Percentiles rank a stretch among this genome's conserved stretches.
These are phyloP conservation scores for Isatis tinctoria DNA, from an alignment of 345 rosid species.

Conservation along the genomic window DNA sequence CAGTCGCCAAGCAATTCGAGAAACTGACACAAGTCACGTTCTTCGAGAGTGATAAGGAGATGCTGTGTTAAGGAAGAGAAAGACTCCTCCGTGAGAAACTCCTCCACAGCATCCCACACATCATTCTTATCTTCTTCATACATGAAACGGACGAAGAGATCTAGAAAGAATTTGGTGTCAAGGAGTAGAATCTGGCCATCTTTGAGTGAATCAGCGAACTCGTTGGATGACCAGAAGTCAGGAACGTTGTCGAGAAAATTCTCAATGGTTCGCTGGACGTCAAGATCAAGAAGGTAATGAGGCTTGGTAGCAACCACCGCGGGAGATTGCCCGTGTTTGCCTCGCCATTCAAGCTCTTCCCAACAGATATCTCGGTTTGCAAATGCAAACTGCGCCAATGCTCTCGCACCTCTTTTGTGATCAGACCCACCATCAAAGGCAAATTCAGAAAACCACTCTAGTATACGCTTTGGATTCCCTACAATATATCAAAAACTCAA, in stretches of 20 bases:
- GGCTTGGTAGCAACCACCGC: constrained; percentile 95
- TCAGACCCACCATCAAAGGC: constrained; percentile 55
- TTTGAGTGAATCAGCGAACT: constrained; percentile 71
- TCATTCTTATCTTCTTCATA: constrained; percentile 58
- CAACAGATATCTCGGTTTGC: constrained; percentile 84
- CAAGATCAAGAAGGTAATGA: constrained; percentile 88
- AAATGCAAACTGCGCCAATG: constrained; percentile 85
- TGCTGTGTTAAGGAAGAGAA: constrained; percentile 63
- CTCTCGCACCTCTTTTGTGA: constrained; percentile 80
- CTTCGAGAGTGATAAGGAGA: constrained; percentile 72
- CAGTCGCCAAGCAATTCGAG: constrained; percentile 45
- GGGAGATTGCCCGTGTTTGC: constrained; percentile 96
- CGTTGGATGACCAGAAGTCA: constrained; percentile 84
- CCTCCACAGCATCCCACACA: constrained; percentile 65
- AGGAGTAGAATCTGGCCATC: constrained; percentile 71
- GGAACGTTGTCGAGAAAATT: constrained; percentile 80
- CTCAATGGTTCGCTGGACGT: constrained; percentile 63
- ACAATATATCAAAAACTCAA: constrained; percentile 13
- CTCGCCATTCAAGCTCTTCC: constrained; percentile 97
- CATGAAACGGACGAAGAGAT: constrained; percentile 61
- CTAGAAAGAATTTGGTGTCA: constrained; percentile 62
- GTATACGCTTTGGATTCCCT: constrained; percentile 56
- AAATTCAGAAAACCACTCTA: constrained; percentile 72
- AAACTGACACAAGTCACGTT: constrained; percentile 45
- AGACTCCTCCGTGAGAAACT: constrained; percentile 60